phyloP scores from a whole-genome alignment of 352 stramenopile genomes.

The Phytopythium helicoides region DNA sequence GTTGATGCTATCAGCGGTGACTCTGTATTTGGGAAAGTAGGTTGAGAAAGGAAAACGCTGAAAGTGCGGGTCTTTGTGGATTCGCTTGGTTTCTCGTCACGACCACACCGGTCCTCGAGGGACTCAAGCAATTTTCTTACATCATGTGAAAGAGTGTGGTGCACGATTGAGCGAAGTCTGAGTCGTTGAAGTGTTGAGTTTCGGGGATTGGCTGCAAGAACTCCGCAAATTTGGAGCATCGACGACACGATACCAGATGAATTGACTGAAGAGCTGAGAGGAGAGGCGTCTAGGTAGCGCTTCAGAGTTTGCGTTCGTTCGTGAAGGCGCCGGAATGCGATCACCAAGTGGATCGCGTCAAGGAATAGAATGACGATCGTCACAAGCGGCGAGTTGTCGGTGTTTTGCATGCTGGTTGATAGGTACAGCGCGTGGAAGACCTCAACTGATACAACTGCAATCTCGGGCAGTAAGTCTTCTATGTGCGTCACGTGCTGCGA shows the following conservation, averaged over 20 bases:
- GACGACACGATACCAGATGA: background rate
- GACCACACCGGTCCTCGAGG: background rate
- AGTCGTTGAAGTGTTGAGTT: background rate
- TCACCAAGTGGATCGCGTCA: slow-evolving; percentile 5
- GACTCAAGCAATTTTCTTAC: background rate
- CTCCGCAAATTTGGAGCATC: background rate
- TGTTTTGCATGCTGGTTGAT: slow-evolving; percentile 11
- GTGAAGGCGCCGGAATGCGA: background rate
- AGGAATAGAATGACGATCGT: slow-evolving; percentile 8
- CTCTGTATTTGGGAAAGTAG: too few species aligned
- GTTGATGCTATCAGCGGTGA: too few species aligned
- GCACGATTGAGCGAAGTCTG: background rate
- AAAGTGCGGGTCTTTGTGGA: too few species aligned
- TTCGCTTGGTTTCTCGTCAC: background rate
- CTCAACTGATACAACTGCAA: slow-evolving; percentile 5
- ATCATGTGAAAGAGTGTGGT: background rate
- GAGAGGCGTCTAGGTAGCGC: background rate
- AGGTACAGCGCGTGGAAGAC: slow-evolving; percentile 11
- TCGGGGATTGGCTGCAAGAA: background rate
- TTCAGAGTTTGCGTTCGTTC: background rate
- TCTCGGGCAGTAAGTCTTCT: slow-evolving; percentile 6
- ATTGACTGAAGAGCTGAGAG: background rate
- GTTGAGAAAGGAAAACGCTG: too few species aligned
- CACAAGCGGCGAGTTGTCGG: slow-evolving; percentile 1
- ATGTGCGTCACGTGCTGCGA: background rate